phyloP scores from a whole-genome alignment of 164 flowering plant species.

The Vitis labrusca region DNA sequence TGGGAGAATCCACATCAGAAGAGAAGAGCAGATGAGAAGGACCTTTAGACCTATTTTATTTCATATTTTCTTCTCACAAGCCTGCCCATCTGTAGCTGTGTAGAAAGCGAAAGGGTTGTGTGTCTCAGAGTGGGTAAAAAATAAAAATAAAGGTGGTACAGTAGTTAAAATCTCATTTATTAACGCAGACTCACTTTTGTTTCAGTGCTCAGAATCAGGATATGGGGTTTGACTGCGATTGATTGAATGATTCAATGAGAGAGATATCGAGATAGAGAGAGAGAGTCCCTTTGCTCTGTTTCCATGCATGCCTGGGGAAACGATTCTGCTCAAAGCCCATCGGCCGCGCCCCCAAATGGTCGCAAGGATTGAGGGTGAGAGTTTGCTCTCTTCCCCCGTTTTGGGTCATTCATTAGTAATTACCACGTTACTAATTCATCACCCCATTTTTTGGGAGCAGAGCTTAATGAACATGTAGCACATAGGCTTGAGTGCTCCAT shows the following conservation, averaged over 20 bases:
- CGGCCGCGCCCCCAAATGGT: too few species aligned
- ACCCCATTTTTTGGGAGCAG: too few species aligned
- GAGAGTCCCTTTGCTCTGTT: neutral
- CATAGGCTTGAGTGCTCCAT: too few species aligned
- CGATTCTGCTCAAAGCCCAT: too few species aligned
- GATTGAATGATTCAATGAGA: neutral
- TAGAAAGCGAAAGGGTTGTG: constrained; percentile 5
- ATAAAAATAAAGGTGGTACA: neutral
- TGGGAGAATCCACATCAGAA: constrained; percentile 20
- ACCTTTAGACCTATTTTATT: neutral
- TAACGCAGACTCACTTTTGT: constrained; percentile 11
- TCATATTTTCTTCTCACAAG: neutral
- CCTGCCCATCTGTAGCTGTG: neutral
- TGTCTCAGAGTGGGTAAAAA: neutral
- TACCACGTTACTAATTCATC: too few species aligned
- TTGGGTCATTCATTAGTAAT: too few species aligned
- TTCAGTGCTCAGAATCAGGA: constrained; percentile 6
- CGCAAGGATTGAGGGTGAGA: too few species aligned
- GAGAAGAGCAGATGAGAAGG: neutral
- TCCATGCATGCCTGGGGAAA: too few species aligned
- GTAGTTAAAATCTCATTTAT: constrained; percentile 9
- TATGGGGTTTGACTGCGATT: constrained; percentile 6
- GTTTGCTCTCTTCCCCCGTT: too few species aligned
- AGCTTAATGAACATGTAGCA: too few species aligned
- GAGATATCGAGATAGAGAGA: neutral